Evolutionary conservation across 2,329 filamentous ascomycete genomes (phyloP).

Genomic region (Cercospora nicotianae): DNA sequence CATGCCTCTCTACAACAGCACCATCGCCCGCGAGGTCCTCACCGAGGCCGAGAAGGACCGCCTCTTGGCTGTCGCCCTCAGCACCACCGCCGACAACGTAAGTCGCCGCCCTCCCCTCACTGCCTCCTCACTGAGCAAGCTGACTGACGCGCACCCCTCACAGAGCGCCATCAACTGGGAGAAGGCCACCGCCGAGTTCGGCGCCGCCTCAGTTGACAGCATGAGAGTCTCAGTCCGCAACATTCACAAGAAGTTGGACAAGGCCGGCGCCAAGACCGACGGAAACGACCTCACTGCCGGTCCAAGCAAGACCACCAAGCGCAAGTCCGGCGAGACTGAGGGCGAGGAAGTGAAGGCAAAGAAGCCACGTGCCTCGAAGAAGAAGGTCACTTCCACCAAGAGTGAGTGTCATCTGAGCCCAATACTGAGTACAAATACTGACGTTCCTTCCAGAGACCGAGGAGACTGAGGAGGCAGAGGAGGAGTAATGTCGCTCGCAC

Average conservation of each 20-base stretch:
- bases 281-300: slow-evolving; percentile 1
- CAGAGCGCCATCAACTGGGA: slow-evolving; percentile 35
- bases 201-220: slow-evolving; percentile 29
- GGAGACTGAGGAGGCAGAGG: slow-evolving; percentile 25
- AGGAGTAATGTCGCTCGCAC: not conserved
- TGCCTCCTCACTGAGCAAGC: not conserved
- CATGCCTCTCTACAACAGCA: slow-evolving; percentile 33
- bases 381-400: not conserved
- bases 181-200: slow-evolving; percentile 32
- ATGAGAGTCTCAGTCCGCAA: slow-evolving; percentile 30
- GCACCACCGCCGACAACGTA: slow-evolving; percentile 23
- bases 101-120: not conserved
- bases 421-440: not conserved
- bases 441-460: not conserved
- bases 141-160: slow-evolving; percentile 4
- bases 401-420: not conserved
- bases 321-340: slow-evolving; percentile 26
- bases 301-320: slow-evolving; percentile 32
- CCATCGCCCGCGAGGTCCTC: slow-evolving; percentile 28
- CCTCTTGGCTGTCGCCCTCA: slow-evolving; percentile 33
- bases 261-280: slow-evolving; percentile 27
- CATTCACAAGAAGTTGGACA: slow-evolving; percentile 34
- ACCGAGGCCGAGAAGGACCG: slow-evolving; percentile 36
- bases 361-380: not conserved
- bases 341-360: slow-evolving; percentile 39